Conservation (phyloP, 352 stramenopile species). For the Pythium folliculosum region DNA sequence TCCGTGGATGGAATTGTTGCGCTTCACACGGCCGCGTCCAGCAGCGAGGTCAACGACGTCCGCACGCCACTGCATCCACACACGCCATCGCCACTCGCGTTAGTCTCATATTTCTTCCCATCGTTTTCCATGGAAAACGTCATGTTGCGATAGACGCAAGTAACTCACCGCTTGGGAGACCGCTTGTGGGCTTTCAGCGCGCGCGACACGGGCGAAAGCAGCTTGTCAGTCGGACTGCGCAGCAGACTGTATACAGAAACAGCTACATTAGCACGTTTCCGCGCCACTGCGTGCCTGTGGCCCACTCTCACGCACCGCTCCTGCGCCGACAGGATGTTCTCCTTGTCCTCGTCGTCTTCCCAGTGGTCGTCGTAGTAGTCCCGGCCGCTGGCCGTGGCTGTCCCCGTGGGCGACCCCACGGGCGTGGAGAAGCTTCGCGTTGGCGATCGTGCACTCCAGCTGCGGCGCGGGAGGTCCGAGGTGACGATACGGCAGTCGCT, state of each 20-base stretch:
- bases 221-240: slow-evolving; percentile 63
- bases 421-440: not conserved
- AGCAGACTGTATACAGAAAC: slow-evolving; percentile 37
- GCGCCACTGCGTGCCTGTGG: too few species aligned
- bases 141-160: too few species aligned
- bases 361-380: slow-evolving; percentile 1
- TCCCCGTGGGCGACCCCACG: slow-evolving; percentile 11
- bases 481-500: slow-evolving; percentile 6
- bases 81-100: not conserved
- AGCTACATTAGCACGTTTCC: too few species aligned
- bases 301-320: slow-evolving; percentile 5
- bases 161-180: slow-evolving; percentile 24
- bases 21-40: slow-evolving; percentile 17
- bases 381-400: not conserved
- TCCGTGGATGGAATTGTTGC: not conserved
- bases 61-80: slow-evolving; percentile 15
- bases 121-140: not conserved
- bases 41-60: slow-evolving; percentile 24
- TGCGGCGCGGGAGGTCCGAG: not conserved
- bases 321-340: slow-evolving; percentile 10
- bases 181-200: slow-evolving; percentile 39
- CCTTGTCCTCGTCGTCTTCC: slow-evolving; percentile 8
- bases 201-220: slow-evolving; percentile 62
- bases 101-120: not conserved
- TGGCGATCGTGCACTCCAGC: not conserved